Conservation (phyloP, 2,329 filamentous ascomycete genomes). For the Arachnopeziza araneosa region DNA sequence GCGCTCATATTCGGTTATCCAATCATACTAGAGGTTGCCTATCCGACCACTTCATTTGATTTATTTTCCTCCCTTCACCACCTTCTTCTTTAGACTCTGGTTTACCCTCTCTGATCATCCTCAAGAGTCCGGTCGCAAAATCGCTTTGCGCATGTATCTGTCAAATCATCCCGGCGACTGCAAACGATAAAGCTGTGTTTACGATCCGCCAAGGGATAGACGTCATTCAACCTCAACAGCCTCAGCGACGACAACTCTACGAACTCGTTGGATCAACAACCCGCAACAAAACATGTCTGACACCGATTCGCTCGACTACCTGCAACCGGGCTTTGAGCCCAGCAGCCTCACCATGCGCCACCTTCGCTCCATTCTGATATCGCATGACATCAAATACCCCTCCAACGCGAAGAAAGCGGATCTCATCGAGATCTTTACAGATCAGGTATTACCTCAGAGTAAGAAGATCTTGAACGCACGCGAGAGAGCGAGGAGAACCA, state of each 20-base stretch:
- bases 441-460: conserved; percentile 72
- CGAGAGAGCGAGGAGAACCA: conserved; percentile 76
- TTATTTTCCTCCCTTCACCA: neutral
- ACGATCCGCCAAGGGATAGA: neutral
- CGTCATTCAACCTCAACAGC: neutral
- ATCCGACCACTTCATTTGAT: neutral
- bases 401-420: conserved; percentile 88
- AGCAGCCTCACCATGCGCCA: conserved; percentile 78
- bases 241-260: neutral
- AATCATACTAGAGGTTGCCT: neutral
- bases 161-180: neutral
- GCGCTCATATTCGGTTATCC: neutral
- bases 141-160: neutral
- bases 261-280: neutral
- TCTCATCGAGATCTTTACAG: conserved; percentile 77
- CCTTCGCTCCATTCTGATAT: conserved; percentile 84
- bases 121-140: neutral
- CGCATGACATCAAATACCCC: conserved; percentile 79
- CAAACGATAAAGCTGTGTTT: neutral
- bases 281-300: conserved; percentile 47
- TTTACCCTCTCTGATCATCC: neutral
- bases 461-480: conserved; percentile 69
- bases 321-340: conserved; percentile 82
- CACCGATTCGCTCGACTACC: conserved; percentile 68
- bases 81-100: neutral